Evolutionary conservation across 2,329 filamentous ascomycete genomes (phyloP).

Genomic region (Chaetothyriales sp.): DNA sequence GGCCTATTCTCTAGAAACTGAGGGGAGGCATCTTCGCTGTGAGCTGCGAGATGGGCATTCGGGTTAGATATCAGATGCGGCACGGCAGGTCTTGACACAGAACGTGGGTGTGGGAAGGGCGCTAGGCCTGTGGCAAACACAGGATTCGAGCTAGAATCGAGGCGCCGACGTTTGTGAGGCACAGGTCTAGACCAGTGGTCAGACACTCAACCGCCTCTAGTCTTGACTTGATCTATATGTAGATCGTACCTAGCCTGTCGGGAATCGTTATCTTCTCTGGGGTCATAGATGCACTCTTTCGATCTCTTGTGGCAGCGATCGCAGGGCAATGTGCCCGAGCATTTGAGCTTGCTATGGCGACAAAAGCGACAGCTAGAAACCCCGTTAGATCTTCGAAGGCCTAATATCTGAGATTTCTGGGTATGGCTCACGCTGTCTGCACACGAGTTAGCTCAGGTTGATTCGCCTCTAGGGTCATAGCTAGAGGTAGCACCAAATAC

Average conservation of each 20-base stretch:
- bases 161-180: conserved; percentile 2
- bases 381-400: no score
- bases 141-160: conserved; percentile 7
- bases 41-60: conserved; percentile 8
- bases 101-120: no score
- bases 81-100: no score
- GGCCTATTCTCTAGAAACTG: conserved; percentile 31
- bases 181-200: conserved; percentile 1
- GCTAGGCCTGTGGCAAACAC: no score
- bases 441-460: no score
- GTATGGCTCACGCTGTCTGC: no score
- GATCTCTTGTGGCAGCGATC: conserved; percentile 32
- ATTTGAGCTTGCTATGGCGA: conserved; percentile 34
- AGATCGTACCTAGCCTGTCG: conserved; percentile 31
- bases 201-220: no score
- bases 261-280: conserved; percentile 39
- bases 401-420: no score
- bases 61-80: conserved; percentile 17
- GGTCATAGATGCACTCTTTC: conserved; percentile 31
- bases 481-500: no score
- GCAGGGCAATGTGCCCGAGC: conserved; percentile 31
- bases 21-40: conserved; percentile 23
- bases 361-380: no score
- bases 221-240: no score
- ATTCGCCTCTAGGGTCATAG: no score